Evolutionary conservation across 176 grass and related monocot genomes (phyloP), one percentile per base, ranked within the genome.

Genomic region (Ensete ventricosum): DNA sequence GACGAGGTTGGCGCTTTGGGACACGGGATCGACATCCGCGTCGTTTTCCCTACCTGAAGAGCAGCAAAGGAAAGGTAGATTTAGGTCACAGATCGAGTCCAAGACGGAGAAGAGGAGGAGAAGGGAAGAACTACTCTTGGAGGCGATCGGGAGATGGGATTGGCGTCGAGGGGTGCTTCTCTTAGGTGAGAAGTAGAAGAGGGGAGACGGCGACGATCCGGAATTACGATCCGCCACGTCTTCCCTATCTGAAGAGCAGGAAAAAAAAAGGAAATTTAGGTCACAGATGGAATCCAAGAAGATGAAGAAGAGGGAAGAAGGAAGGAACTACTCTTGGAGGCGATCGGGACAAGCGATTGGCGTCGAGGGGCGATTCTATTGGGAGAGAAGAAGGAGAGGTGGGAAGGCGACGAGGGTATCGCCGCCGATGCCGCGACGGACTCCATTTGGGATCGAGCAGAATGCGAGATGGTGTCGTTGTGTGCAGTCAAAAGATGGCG

Each of bases 401-500:
- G 79, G 14, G 86, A 82, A 25, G 90, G 68, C 50, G 90, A 72
- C 53, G 78, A 48, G 53, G 87, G 55, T 53, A 84, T 78, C 70
- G 80, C 50, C 14, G 80, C 64, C 53, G 85, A 79, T 78, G 86
- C 65, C 55, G 85, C 90, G 70, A 93, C 74, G 81, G 90, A 87
- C 67, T 93, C 94, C 94, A 98, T 98, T 76, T 27, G 57, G 81
- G 64, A 23, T 17, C 12, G 11, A n/a, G 72, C 9, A 9, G 1
- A 58, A 48, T 34, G 23, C 16, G 54, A 53, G 65, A 68, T 1
- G 57, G 17, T 20, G 19, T 4, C 14, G 8, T 4, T 21, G 57
- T 8, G 57, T 19, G 34, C 34, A 43, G 34, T 43, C 34, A 43
- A 43, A 43, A 43, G 34, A 43, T 43, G 34, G 4, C 34, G 34